Conservation (phyloP, 495 filamentous ascomycete species). For the Bathelium albidoporum region DNA sequence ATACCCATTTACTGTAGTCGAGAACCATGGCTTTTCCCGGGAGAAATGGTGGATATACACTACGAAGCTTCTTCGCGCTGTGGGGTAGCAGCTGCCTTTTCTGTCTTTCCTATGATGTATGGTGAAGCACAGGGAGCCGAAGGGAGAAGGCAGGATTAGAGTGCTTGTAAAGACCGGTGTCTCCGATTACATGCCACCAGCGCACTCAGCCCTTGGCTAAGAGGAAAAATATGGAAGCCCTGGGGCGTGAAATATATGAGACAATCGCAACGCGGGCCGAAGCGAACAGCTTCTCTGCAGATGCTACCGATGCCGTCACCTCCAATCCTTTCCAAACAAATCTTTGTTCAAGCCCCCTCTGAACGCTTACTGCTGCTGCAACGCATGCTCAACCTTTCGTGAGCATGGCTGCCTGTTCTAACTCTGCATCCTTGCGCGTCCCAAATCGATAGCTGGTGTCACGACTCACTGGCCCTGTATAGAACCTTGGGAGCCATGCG, state of each 20-base stretch:
- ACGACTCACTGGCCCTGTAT: background rate
- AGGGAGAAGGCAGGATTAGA: no score
- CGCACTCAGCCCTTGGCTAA: no score
- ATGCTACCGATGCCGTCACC: background rate
- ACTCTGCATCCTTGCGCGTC: background rate
- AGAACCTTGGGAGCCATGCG: background rate
- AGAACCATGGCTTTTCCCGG: slow-evolving; percentile 53
- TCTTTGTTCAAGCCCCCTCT: no score
- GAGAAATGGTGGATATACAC: background rate
- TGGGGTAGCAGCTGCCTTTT: background rate
- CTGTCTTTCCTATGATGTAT: no score
- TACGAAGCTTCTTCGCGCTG: background rate
- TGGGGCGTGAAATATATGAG: background rate
- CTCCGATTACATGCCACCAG: no score
- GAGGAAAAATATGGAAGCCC: no score
- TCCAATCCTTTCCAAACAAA: no score
- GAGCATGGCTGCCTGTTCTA: background rate
- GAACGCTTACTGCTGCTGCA: no score
- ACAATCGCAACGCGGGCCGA: background rate
- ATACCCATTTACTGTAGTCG: slow-evolving; percentile 90
- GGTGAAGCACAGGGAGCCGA: no score
- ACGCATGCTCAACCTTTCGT: background rate
- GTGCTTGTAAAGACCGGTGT: no score
- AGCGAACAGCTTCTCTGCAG: background rate
- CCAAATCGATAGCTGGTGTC: background rate